These are phyloP conservation scores for Adansonia gregorii DNA, from an alignment of 441 rosid genomes.

Conservation along the genomic window DNA sequence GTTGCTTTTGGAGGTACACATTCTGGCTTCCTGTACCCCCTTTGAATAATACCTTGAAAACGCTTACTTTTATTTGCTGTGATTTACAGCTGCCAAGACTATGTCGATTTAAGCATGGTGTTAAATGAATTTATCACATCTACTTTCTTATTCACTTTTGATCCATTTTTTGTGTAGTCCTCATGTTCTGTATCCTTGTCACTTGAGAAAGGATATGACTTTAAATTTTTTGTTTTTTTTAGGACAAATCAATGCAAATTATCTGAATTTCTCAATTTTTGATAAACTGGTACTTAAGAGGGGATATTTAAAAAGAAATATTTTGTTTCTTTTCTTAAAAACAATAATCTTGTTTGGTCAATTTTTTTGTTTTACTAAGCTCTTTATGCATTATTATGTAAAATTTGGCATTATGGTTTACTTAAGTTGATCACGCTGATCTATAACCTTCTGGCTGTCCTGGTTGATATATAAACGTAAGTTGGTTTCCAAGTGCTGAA, in stretches of 20 bases:
- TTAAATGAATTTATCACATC: constrained; percentile 10
- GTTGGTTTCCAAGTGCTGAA: not conserved
- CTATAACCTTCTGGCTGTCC: not conserved
- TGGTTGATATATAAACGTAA: not conserved
- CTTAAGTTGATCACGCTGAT: not conserved
- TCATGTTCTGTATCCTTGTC: not conserved
- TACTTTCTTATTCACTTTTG: not conserved
- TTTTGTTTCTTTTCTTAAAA: not conserved
- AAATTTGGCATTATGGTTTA: constrained; percentile 1
- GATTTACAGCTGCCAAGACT: not conserved
- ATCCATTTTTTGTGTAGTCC: not conserved
- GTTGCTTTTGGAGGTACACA: constrained; percentile 91
- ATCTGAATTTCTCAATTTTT: not conserved
- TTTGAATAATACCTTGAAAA: not conserved
- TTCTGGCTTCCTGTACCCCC: constrained; percentile 2
- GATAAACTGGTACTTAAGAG: not conserved
- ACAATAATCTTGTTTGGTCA: not conserved
- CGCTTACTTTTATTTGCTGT: not conserved
- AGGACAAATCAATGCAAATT: not conserved
- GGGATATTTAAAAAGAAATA: not conserved
- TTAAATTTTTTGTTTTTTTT: not conserved
- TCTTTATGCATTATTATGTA: not conserved
- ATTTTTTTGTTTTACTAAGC: not conserved
- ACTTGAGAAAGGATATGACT: not conserved
- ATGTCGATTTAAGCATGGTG: not conserved